These are phyloP conservation scores for Ustilago sp. DNA, from an alignment of 1,284 basidiomycete species.

Conservation along the genomic window DNA sequence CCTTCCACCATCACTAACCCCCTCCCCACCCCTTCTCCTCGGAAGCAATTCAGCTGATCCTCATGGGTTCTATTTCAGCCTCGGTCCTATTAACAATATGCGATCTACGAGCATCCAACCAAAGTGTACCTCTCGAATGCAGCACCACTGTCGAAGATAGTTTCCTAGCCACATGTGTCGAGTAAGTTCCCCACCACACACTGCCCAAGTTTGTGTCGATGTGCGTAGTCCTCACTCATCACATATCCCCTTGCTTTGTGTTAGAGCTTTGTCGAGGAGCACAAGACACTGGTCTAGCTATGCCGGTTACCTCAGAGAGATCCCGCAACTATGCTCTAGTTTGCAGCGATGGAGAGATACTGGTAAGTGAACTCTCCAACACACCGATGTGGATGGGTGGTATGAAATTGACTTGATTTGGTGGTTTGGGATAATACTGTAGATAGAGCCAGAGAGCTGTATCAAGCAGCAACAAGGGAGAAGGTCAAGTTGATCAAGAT, in stretches of 20 bases:
- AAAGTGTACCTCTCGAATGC: conserved; percentile 39
- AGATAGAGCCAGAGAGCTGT: conserved; percentile 34
- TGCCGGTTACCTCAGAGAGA: conserved; percentile 47
- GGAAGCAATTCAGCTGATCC: neutral
- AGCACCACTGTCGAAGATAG: neutral
- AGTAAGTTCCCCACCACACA: conserved; percentile 11
- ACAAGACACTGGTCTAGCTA: conserved; percentile 48
- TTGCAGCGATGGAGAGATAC: conserved; percentile 39
- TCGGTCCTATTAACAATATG: conserved; percentile 38
- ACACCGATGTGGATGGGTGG: neutral
- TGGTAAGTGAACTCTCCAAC: conserved; percentile 12
- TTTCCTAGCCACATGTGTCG: conserved; percentile 20
- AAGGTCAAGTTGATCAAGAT: conserved; percentile 15
- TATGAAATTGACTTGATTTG: neutral
- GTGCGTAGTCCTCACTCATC: too few relatives aligned
- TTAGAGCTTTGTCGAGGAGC: conserved; percentile 41
- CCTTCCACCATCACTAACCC: neutral
- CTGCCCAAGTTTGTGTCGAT: neutral
- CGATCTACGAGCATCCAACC: conserved; percentile 31
- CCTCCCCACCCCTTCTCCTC: neutral
- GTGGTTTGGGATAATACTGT: neutral
- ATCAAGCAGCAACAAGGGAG: conserved; percentile 26
- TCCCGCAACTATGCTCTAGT: conserved; percentile 44
- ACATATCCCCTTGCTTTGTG: neutral
- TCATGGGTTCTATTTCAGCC: neutral